Evolutionary conservation across 108 stramenopile genomes (phyloP).

Genomic region (Cyclotella sp.): DNA sequence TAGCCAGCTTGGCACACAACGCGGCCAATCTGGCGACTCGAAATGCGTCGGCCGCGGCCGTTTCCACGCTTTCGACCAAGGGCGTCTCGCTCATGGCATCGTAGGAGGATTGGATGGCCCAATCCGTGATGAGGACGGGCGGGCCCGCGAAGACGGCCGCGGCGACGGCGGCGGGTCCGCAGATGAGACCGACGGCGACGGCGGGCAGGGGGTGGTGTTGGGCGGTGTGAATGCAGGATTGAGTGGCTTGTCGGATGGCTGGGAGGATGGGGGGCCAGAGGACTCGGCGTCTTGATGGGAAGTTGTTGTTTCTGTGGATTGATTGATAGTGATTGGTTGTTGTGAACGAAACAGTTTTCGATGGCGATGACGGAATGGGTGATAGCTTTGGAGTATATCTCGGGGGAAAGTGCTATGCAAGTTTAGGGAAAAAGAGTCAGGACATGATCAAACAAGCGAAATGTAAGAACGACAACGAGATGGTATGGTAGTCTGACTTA

Average conservation of each 20-base stretch:
- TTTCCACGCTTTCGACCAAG: slow-evolving; percentile 60
- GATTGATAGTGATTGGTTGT: not conserved
- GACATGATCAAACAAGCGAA: not conserved
- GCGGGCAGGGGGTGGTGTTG: slow-evolving; percentile 64
- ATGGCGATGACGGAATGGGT: slow-evolving; percentile 42
- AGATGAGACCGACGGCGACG: slow-evolving; percentile 66
- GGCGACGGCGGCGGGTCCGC: slow-evolving; percentile 74
- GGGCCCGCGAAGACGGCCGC: slow-evolving; percentile 65
- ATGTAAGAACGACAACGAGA: not conserved
- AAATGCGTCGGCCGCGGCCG: slow-evolving; percentile 66
- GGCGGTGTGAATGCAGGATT: slow-evolving; percentile 63
- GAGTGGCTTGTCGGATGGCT: slow-evolving; percentile 49
- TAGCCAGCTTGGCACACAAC: slow-evolving; percentile 56
- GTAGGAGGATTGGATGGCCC: slow-evolving; percentile 71
- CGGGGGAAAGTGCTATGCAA: slow-evolving; percentile 8
- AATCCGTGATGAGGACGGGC: slow-evolving; percentile 66
- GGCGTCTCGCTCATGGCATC: slow-evolving; percentile 62
- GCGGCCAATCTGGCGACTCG: slow-evolving; percentile 66
- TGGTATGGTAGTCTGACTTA: not conserved
- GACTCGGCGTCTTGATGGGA: slow-evolving; percentile 58
- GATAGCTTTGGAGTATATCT: slow-evolving; percentile 31
- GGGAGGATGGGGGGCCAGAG: slow-evolving; percentile 87
- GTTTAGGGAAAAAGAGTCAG: not conserved
- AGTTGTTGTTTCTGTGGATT: not conserved
- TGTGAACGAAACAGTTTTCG: not conserved